These are phyloP conservation scores for Eudorina sp. DNA, from an alignment of 139 green algal species.

Conservation along the genomic window DNA sequence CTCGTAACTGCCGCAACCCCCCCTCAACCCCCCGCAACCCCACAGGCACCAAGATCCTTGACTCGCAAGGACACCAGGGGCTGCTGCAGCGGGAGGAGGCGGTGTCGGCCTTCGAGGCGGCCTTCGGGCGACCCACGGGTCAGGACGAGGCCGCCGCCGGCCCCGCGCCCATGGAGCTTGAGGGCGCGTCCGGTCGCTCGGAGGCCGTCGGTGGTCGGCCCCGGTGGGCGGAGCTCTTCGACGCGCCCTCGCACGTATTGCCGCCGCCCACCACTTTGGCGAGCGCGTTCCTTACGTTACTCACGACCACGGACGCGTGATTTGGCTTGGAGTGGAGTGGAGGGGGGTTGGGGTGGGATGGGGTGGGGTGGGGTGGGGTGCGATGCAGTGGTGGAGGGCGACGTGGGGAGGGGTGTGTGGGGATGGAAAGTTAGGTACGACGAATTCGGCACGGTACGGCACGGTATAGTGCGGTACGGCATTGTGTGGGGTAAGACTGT, in stretches of 20 bases:
- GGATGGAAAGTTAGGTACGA: too few species aligned
- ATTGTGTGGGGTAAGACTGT: too few species aligned
- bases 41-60: not conserved
- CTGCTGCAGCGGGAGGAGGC: not conserved
- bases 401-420: too few species aligned
- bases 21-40: not conserved
- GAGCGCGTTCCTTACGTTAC: slow-evolving; percentile 68
- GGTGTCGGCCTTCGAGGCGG: slow-evolving; percentile 55
- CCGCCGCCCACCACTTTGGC: slow-evolving; percentile 66
- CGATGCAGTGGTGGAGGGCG: too few species aligned
- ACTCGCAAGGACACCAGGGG: not conserved
- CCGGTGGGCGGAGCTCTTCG: slow-evolving; percentile 68
- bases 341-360: too few species aligned
- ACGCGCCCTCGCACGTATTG: slow-evolving; percentile 80
- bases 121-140: slow-evolving; percentile 50
- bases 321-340: too few species aligned
- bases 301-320: slow-evolving; percentile 40
- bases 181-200: too few species aligned
- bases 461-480: too few species aligned
- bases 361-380: too few species aligned
- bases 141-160: not conserved
- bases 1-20: not conserved
- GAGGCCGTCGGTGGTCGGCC: not conserved
- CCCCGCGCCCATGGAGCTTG: too few species aligned
- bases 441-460: too few species aligned